Evolutionary conservation across 257 asterid species (phyloP).

Genomic region (Salvia hispanica): DNA sequence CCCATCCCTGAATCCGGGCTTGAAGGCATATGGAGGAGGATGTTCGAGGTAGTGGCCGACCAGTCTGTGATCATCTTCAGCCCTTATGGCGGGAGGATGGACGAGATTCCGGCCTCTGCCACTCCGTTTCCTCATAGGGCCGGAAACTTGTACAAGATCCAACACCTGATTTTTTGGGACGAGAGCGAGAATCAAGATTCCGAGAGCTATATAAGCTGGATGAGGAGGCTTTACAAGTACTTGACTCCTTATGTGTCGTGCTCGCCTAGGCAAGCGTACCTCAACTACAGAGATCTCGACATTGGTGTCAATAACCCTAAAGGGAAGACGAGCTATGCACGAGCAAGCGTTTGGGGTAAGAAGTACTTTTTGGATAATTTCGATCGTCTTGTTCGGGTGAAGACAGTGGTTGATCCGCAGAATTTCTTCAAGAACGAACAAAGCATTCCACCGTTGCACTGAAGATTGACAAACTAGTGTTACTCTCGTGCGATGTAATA

Average conservation of each 20-base stretch:
- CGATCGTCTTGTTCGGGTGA: constrained; percentile 6
- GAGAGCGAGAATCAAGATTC: constrained; percentile 18
- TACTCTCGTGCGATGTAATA: too few relatives aligned
- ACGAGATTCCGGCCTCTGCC: constrained; percentile 4
- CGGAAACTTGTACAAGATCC: constrained; percentile 13
- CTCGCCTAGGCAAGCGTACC: neutral
- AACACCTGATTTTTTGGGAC: constrained; percentile 2
- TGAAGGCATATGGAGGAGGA: neutral
- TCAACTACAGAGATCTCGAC: constrained; percentile 25
- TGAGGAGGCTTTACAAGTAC: constrained; percentile 9
- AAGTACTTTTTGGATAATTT: constrained; percentile 20
- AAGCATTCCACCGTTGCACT: constrained; percentile 6
- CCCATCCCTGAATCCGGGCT: constrained; percentile 1
- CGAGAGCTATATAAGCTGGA: constrained; percentile 17
- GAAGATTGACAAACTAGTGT: too few relatives aligned
- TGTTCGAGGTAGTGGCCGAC: neutral
- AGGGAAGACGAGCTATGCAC: neutral
- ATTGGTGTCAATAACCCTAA: constrained; percentile 4
- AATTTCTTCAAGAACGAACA: constrained; percentile 14
- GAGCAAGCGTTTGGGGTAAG: constrained; percentile 13
- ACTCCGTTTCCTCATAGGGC: constrained; percentile 26
- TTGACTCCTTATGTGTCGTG: constrained; percentile 5
- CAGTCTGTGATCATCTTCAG: neutral
- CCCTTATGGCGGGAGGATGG: constrained; percentile 24
- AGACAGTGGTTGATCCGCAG: neutral